Evolutionary conservation across 2,329 filamentous ascomycete genomes (phyloP).

Genomic region (Hypoxylon sp.): DNA sequence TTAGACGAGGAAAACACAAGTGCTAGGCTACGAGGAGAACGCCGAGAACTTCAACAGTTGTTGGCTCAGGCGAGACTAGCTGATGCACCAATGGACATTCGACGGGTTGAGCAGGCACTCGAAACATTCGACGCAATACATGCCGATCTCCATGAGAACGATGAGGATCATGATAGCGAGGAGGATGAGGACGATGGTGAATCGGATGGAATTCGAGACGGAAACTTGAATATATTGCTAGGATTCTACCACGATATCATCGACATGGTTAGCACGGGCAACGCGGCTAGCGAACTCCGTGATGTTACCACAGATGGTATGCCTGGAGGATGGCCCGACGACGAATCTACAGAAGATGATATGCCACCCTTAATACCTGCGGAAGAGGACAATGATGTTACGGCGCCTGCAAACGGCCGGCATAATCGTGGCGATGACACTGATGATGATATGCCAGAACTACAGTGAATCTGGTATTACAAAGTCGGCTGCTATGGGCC

Average conservation of each 20-base stretch:
- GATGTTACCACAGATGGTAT: constrained; percentile 30
- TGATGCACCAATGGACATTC: constrained; percentile 43
- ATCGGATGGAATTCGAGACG: not conserved
- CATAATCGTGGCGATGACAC: constrained; percentile 14
- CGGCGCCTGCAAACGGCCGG: not conserved
- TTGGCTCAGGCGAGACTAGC: constrained; percentile 41
- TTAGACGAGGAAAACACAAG: constrained; percentile 22
- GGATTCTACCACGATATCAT: constrained; percentile 39
- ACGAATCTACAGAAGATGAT: constrained; percentile 42
- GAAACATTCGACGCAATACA: constrained; percentile 37
- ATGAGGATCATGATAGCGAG: constrained; percentile 29
- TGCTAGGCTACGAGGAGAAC: constrained; percentile 28
- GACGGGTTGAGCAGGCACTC: constrained; percentile 42
- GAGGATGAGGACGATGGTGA: constrained; percentile 11
- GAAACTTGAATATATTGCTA: not conserved
- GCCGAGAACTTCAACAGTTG: constrained; percentile 34
- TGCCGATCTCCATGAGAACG: constrained; percentile 35
- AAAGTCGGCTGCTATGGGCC: not conserved
- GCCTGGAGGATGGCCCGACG: constrained; percentile 47
- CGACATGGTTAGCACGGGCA: constrained; percentile 33
- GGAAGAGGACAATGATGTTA: not conserved
- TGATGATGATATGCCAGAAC: constrained; percentile 38
- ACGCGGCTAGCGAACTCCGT: not conserved
- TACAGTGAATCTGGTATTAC: not conserved
- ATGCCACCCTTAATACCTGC: constrained; percentile 36